Evolutionary conservation across 768 basidiomycete species (phyloP), one percentile per base, ranked within the genome.

Genomic region (Gloeopeniophorella convolvens): DNA sequence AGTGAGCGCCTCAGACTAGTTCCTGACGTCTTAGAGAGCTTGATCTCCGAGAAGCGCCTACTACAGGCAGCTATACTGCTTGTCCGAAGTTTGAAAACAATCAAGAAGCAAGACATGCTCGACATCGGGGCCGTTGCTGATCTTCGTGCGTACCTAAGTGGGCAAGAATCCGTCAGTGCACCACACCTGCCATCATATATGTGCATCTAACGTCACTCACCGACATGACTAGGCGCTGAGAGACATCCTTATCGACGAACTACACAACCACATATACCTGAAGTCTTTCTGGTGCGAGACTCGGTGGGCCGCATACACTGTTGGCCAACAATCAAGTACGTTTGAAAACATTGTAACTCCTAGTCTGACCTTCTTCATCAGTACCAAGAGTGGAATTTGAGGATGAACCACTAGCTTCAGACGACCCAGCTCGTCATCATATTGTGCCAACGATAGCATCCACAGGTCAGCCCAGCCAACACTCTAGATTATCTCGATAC

Each of bases 101-200:
- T 95, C 58, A 91, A 88, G 64, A 92, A 88, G 60, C 72, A 83
- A 7, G 96, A 98, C 57, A 89, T 98, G 84, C 71, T 84, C 51
- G 95, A 97, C 62, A 86, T 99, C 51, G 94, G 94, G n/a, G 96
- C 95, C 4, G 72, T 98, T 27, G 72, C 88, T 10, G 96, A 99
- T 65, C 65, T 99, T 40, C 74, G 92, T 49, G 78, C 76, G 57
- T 98, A 97, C 69, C 76, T 98, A 21, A 67, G 74, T 26, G 74
- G 80, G 11, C 96, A 99, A 67, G 94, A 97, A 74, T 80, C 76
- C 48, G 95, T 92, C 54, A 36, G 82, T 77, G 52, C 31, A 10
- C n/a, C n/a, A n/a, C n/a, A n/a, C n/a, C n/a, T n/a, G n/a, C n/a
- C n/a, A n/a, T n/a, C n/a, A n/a, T n/a, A n/a, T n/a, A n/a, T n/a